A percentile compares a stretch with the other conserved stretches of the same genome.
Conservation (phyloP, 2,329 filamentous ascomycete genomes). For the Aspergillus ochraceoroseus region DNA sequence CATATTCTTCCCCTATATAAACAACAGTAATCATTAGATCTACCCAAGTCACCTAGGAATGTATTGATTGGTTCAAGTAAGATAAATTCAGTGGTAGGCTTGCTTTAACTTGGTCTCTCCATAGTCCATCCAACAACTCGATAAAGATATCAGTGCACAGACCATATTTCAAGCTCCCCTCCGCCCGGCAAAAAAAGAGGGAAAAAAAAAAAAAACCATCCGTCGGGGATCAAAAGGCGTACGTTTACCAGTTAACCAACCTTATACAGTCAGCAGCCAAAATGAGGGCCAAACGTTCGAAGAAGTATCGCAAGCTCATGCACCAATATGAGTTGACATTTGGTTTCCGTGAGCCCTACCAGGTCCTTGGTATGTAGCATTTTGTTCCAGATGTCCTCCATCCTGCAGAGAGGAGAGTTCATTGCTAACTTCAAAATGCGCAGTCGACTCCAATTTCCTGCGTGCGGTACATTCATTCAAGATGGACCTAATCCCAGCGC, state of each 20-base stretch:
- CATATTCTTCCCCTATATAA: too few species aligned
- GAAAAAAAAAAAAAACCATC: slow-evolving; percentile 30
- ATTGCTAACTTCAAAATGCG: slow-evolving; percentile 13
- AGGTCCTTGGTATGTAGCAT: slow-evolving; percentile 62
- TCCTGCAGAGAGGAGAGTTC: slow-evolving; percentile 11
- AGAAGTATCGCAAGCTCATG: slow-evolving; percentile 87
- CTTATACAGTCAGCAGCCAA: slow-evolving; percentile 30
- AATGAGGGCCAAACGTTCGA: slow-evolving; percentile 65
- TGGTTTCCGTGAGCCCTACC: slow-evolving; percentile 89
- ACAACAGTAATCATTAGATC: too few species aligned
- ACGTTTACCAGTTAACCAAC: slow-evolving; percentile 11
- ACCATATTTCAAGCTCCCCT: slow-evolving; percentile 22
- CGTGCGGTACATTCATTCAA: slow-evolving; percentile 76
- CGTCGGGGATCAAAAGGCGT: not conserved
- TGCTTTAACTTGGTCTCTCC: too few species aligned
- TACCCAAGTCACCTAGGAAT: too few species aligned
- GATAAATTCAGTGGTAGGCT: too few species aligned
- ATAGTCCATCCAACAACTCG: too few species aligned
- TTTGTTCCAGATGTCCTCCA: not conserved
- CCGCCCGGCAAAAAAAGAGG: slow-evolving; percentile 36
- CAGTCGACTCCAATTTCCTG: slow-evolving; percentile 80
- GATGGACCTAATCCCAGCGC: slow-evolving; percentile 74
- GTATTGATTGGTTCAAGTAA: too few species aligned
- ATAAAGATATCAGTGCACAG: too few species aligned
- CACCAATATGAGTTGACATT: slow-evolving; percentile 83